Conservation (phyloP, 1,284 basidiomycete genomes). For the Sutorius eximius region DNA sequence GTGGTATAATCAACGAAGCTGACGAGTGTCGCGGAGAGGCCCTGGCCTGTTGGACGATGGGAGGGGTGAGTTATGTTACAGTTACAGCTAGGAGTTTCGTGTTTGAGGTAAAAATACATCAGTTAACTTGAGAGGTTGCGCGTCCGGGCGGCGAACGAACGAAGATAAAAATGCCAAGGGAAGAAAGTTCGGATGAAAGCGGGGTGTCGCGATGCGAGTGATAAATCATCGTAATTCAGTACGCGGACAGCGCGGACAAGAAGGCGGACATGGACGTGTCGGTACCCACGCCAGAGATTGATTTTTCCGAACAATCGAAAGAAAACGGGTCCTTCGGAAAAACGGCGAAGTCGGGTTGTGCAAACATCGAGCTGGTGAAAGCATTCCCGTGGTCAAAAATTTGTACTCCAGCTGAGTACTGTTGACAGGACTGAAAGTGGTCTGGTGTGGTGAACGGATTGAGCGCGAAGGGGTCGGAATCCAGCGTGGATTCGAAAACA, state of each 20-base stretch:
- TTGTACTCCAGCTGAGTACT: conserved; percentile 22
- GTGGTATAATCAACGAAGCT: conserved; percentile 18
- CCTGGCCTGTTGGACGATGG: not conserved
- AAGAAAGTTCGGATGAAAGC: conserved; percentile 4
- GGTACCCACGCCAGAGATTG: conserved; percentile 21
- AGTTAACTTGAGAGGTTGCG: conserved; percentile 10
- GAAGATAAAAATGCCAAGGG: conserved; percentile 6
- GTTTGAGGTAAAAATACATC: conserved; percentile 33
- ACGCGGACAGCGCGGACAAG: conserved; percentile 33
- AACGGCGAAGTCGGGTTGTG: conserved; percentile 19
- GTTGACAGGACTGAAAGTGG: conserved; percentile 19
- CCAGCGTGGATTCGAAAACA: conserved; percentile 23
- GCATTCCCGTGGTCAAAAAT: conserved; percentile 20
- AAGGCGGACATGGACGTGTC: conserved; percentile 36
- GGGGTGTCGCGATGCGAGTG: conserved; percentile 5
- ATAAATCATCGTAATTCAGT: conserved; percentile 18
- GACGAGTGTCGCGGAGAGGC: conserved; percentile 12
- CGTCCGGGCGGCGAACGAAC: conserved; percentile 10
- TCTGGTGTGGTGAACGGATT: conserved; percentile 47
- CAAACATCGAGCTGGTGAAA: conserved; percentile 15
- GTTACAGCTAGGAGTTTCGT: conserved; percentile 28
- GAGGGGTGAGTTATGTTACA: conserved; percentile 29
- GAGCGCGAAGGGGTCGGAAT: conserved; percentile 37
- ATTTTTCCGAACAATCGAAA: conserved; percentile 26
- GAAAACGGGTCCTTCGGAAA: conserved; percentile 29